A percentile compares a stretch with the other conserved stretches of the same genome.
phyloP scores from a whole-genome alignment of 495 filamentous ascomycete species.

The Tuber indicum region DNA sequence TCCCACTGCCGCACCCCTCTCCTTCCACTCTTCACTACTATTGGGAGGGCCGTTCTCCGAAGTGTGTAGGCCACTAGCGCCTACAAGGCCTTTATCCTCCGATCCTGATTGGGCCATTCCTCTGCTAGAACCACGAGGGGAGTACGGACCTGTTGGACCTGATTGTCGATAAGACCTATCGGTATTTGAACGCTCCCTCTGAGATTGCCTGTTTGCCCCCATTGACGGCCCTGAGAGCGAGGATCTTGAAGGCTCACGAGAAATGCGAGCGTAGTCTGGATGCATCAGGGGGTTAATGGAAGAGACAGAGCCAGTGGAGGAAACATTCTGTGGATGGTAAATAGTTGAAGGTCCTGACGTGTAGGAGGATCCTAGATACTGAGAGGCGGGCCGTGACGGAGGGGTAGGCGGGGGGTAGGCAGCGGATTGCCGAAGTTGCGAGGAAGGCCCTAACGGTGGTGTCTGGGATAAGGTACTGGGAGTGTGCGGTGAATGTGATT shows the following conservation, averaged over 20 bases:
- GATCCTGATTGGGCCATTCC: conserved; percentile 48
- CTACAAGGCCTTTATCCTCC: conserved; percentile 35
- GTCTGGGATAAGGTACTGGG: conserved; percentile 24
- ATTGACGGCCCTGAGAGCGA: conserved; percentile 34
- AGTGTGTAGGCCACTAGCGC: conserved; percentile 16
- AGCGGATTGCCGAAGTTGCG: conserved; percentile 25
- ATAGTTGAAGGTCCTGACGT: conserved; percentile 14
- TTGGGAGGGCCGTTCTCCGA: conserved; percentile 53
- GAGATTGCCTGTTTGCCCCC: conserved; percentile 25
- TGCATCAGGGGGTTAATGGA: conserved; percentile 38
- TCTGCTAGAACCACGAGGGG: conserved; percentile 62
- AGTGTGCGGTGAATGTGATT: conserved; percentile 46
- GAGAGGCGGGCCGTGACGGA: conserved; percentile 36
- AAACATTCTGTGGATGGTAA: conserved; percentile 29
- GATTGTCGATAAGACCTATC: conserved; percentile 42
- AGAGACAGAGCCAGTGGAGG: conserved; percentile 43
- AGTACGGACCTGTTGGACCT: conserved; percentile 49
- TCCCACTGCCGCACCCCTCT: conserved; percentile 76
- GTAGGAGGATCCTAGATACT: conserved; percentile 30
- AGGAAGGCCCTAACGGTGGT: conserved; percentile 19
- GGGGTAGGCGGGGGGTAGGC: conserved; percentile 38
- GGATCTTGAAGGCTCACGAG: conserved; percentile 40
- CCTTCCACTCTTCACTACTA: conserved; percentile 91
- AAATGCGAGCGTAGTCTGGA: conserved; percentile 40
- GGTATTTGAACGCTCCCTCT: conserved; percentile 41